Evolutionary conservation across 2,329 filamentous ascomycete genomes (phyloP), one percentile per base, ranked within the genome.

Genomic region (Graphiopsis chlorocephala): DNA sequence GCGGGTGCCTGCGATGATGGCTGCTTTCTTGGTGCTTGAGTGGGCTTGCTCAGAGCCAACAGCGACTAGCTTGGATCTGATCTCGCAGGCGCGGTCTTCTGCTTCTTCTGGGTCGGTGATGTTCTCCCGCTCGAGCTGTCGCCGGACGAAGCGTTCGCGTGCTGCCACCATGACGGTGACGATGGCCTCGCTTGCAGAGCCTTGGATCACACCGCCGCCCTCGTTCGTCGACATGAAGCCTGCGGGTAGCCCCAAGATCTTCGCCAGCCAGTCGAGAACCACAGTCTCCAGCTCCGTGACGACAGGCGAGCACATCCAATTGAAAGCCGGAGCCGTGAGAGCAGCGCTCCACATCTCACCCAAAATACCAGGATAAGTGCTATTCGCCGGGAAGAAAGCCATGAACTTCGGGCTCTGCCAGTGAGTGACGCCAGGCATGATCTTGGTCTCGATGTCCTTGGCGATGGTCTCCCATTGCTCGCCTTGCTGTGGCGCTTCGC

Each of bases 401-500:
- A 97, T 92, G 83, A 97, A 98, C 74, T 94, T 93, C 17, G 92
- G 94, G 2, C 89, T 92, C 76, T 96, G 90, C 93, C 94, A 98
- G 79, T 97, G 94, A 0, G 94, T 97, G 63, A 98, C 83, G 6
- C 94, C 94, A 0, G 94, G 94, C 75, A 97, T 87, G 74, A 98
- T 97, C 75, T 95, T 91, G 52, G 84, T 80, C 71, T 93, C 89
- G 60, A 98, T 88, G 75, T 98, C 94, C 64, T 86, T 83, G 72
- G 92, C 90, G 73, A 98, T 97, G 61, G 86, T 82, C 25, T 83
- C 79, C 91, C 93, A 97, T 74, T 85, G 80, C 82, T 90, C 92
- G 72, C 84, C 90, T 65, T 86, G 82, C 69, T 84, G 82, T 57
- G 86, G 94, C 45, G 86, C 86, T 62, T 80, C 82, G 45, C 78